Conservation (phyloP, 177 flowering plant genomes). For the Vitis hybrid region DNA sequence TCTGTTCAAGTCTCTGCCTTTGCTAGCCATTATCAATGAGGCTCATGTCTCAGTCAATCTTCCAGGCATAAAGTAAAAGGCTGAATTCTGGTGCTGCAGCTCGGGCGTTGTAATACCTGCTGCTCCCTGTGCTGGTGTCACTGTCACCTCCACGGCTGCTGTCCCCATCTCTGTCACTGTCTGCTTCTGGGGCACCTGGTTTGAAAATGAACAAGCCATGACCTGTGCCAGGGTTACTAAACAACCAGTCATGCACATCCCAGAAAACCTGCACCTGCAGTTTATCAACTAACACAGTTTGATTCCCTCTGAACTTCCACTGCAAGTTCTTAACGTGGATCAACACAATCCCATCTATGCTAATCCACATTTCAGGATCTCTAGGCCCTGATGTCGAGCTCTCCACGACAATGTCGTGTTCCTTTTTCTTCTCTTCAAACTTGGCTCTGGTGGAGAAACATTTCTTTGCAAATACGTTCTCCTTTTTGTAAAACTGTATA, state of each 20-base stretch:
- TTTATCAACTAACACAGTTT: slow-evolving; percentile 40
- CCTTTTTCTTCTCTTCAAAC: slow-evolving; percentile 37
- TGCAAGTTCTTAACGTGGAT: slow-evolving; percentile 52
- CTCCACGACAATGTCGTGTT: slow-evolving; percentile 49
- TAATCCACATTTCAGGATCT: slow-evolving; percentile 63
- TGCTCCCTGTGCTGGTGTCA: slow-evolving; percentile 22
- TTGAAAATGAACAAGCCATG: slow-evolving; percentile 57
- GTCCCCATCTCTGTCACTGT: slow-evolving; percentile 28
- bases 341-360: slow-evolving; percentile 54
- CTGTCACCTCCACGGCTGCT: slow-evolving; percentile 18
- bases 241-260: slow-evolving; percentile 79
- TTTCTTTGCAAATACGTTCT: slow-evolving; percentile 54
- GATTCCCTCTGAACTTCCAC: slow-evolving; percentile 73
- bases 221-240: slow-evolving; percentile 33
- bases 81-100: slow-evolving; percentile 29
- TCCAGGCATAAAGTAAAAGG: slow-evolving; percentile 46
- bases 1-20: not conserved
- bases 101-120: slow-evolving; percentile 22
- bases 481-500: slow-evolving; percentile 38
- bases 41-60: slow-evolving; percentile 29
- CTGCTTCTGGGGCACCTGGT: slow-evolving; percentile 34
- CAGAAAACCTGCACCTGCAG: slow-evolving; percentile 50
- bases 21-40: not conserved
- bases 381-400: slow-evolving; percentile 29
- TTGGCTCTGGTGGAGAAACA: slow-evolving; percentile 49